Base-by-base conservation (phyloP, 495 filamentous ascomycete species). In the Halenospora varia region DNA sequence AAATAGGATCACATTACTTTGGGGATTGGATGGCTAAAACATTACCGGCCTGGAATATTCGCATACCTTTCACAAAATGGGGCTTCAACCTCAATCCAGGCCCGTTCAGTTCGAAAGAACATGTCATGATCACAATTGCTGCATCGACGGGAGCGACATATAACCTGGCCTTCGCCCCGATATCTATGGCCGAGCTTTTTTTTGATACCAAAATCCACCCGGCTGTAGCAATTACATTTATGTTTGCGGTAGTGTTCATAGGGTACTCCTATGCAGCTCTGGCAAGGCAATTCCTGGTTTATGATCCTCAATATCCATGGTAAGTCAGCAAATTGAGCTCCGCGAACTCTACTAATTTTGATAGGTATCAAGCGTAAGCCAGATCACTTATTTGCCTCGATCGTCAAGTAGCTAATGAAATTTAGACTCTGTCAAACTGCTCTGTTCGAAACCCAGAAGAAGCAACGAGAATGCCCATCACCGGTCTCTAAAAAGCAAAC, bases 91-190 rank as follows among this genome's bases (percentile, higher is more conserved):
- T 82, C 13, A 83, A 83, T 54, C 80, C 80, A 0, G 80, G 77
- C 0, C 79, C 80, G 0, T 83, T 77, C 75, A 80, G 75, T 48
- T 69, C 76, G 55, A 83, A 81, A 65, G 80, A 84, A 59, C 81
- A 83, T 67, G 78, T 82, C 8, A 63, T 84, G 18, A 73, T 82
- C 2, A 80, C 77, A 6, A 62, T 83, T 40, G 77, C 79, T 0
- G 77, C 81, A 2, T 76, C 77, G 4, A 80, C 79, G 6, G 81
- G 79, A 6, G 81, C 78, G 0, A 80, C 75, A 8, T 74, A 74
- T 25, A 82, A 79, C 57, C 62, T 78, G 41, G 78, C 73, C 2
- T 77, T 73, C 59, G 68, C 72, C 1, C 73, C 75, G 0, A 81
- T 82, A 26, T 73, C 77, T 10, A 66, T 82, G 15, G 73, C 75